Base-by-base conservation (phyloP, 2,329 filamentous ascomycete species). In the Cordyceps militaris region DNA sequence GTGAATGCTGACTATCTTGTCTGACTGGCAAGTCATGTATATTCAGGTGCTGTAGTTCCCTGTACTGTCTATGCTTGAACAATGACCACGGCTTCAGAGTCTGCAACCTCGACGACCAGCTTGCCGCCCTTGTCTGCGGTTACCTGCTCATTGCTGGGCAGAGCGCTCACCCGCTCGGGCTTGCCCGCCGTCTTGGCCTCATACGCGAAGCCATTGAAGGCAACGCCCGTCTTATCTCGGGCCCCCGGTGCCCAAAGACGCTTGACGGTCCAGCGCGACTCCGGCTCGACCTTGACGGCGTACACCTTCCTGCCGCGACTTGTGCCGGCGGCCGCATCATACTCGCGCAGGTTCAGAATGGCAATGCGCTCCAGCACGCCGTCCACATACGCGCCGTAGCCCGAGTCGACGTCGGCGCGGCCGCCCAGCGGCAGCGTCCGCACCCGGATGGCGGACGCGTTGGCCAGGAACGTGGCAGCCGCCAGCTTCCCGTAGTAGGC, bases 401-500 rank as follows among this genome's bases (percentile, higher is more conserved):
- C 64, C 11, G 63, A 61, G 51, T 65, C 62, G 26, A 58, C 40
- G 30, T 61, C 57, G 14, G 54, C 57, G 19, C 60, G 56, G 47
- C 46, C 57, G 40, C 59, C 56, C 10, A 62, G 24, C 10, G 36
- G 30, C 36, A 64, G 32, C 0, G 49, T 52, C 56, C 59, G 38
- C 9, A 64, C 60, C 3, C 60, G 38, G 21, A 64, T 42, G 5
- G 38, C 52, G 6, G 38, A 43, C 19, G 62, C 60, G 46, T 62
- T 52, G 28, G 60, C 59, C 19, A 65, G 57, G 54, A 65, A 64
- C 1, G 60, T 61, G 42, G 56, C 59, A 3, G 63, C 63, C 3
- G 64, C 64, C 14, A 65, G 57, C 59, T 64, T 63, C 11, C 63
- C 63, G 48, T 65, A 64, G 56, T 63, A 65, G 1, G 64, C 60